Evolutionary conservation across 1,284 basidiomycete genomes (phyloP), one percentile per base, ranked within the genome.

Genomic region (Puccinia horiana): DNA sequence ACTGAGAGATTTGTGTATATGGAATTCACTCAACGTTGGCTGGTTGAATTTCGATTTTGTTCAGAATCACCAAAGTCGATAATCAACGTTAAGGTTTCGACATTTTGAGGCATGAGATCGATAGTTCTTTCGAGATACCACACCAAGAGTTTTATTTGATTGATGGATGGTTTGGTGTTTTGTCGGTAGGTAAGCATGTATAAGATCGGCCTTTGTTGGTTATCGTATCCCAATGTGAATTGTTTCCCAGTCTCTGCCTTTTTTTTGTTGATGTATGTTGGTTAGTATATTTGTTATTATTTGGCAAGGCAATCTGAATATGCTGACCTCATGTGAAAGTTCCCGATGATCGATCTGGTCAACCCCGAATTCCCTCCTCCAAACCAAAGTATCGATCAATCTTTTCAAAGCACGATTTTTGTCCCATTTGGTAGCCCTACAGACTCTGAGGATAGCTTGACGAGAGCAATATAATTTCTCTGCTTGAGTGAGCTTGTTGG

Each of bases 171-270:
- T 54, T 84, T 83, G 23, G 84, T 85, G 76, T 84, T 80, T 83
- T 86, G 86, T 67, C 86, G 84, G n/a, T 85, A 85, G 2, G 87
- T 87, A 47, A 86, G 86, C 88, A 88, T 88, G 85, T 88, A 88
- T 75, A 88, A 84, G 20, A 87, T 84, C 2, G 88, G 88, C 49
- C 88, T 83, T 42, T 85, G 85, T n/a, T 85, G 83, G 61, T 85
- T 85, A 84, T 88, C 88, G 83, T 85, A 88, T 35, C 87, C 87
- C 26, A 87, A 83, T 20, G 87, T 83, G 49, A 86, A 85, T 76
- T 88, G 86, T 83, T 88, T 88, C 29, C 88, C 88, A 18, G 86
- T 87, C 84, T 85, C 85, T 42, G 86, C 86, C 84, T 88, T 69
- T 65, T 65, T 65, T 65, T 65, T 65, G 9, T 65, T 20, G 63